Evolutionary conservation across 441 rosid genomes (phyloP).

Genomic region (Hura crepitans): DNA sequence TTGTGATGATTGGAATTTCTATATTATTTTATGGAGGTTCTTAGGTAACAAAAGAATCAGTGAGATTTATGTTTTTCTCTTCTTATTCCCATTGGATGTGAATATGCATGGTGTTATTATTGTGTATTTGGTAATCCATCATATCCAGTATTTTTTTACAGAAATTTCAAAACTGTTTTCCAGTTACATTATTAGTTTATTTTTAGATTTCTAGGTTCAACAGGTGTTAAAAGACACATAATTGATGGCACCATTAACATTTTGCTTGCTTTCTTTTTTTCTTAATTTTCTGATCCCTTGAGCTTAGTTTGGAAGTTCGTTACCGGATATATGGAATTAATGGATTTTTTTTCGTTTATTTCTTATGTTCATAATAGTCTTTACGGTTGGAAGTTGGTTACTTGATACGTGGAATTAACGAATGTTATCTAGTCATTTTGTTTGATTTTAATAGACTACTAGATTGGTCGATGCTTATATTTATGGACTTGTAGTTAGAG

Average conservation of each 20-base stretch:
- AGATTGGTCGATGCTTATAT: conserved; percentile 5
- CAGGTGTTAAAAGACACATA: conserved; percentile 14
- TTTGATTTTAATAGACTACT: background rate
- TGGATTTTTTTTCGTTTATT: background rate
- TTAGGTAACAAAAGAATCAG: background rate
- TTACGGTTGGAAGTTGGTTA: background rate
- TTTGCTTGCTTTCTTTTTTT: too few relatives aligned
- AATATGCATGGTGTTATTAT: conserved; percentile 13
- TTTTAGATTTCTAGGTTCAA: conserved; percentile 8
- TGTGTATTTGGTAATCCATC: background rate
- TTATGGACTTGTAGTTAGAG: background rate
- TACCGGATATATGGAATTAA: background rate
- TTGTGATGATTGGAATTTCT: conserved; percentile 9
- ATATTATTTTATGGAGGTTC: background rate
- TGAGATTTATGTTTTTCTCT: background rate
- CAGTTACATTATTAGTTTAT: background rate
- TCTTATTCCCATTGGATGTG: conserved; percentile 2
- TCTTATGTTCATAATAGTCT: background rate
- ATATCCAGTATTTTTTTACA: background rate
- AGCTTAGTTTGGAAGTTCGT: conserved; percentile 27
- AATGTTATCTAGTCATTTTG: background rate
- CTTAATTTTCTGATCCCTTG: background rate
- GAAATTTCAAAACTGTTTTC: conserved; percentile 2
- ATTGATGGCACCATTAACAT: conserved; percentile 11
- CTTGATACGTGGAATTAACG: conserved; percentile 3